Evolutionary conservation across 768 basidiomycete species (phyloP).

Genomic region (Mycena sanguinolenta): DNA sequence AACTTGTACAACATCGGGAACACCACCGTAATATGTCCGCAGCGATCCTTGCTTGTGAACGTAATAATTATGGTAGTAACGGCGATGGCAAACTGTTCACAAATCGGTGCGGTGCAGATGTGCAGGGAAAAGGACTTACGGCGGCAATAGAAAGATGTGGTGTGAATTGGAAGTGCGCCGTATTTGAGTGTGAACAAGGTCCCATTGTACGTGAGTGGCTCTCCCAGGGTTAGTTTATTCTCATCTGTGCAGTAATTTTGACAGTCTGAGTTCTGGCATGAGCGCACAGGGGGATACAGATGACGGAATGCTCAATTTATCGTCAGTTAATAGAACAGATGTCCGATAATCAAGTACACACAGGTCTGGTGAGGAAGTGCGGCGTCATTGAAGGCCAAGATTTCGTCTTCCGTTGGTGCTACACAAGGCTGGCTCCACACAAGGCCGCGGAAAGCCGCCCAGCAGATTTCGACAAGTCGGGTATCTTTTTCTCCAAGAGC

Average conservation of each 20-base stretch:
- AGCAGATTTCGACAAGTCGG: slow-evolving; percentile 2
- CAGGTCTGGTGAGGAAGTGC: not conserved
- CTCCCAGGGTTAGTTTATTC: slow-evolving; percentile 1
- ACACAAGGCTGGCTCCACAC: slow-evolving; percentile 9
- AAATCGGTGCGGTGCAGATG: too few species aligned
- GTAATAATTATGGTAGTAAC: slow-evolving; percentile 20
- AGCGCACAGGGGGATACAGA: slow-evolving; percentile 10
- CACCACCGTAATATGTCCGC: slow-evolving; percentile 34
- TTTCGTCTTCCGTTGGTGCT: slow-evolving; percentile 7
- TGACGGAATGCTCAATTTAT: slow-evolving; percentile 9
- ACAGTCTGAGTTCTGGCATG: not conserved
- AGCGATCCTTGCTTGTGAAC: slow-evolving; percentile 1
- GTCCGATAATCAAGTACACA: not conserved
- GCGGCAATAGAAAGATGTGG: slow-evolving; percentile 14
- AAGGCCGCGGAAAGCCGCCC: slow-evolving; percentile 5
- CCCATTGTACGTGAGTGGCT: slow-evolving; percentile 1
- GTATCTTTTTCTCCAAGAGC: slow-evolving; percentile 17
- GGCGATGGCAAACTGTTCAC: not conserved
- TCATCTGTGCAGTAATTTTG: not conserved
- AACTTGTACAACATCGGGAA: slow-evolving; percentile 4
- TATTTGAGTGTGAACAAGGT: slow-evolving; percentile 5
- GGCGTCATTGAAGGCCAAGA: slow-evolving; percentile 9
- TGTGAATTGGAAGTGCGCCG: slow-evolving; percentile 19
- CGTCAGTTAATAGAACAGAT: not conserved
- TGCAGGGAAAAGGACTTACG: not conserved